Conservation (phyloP, 164 flowering plant species). For the Kingdonia uniflora region DNA sequence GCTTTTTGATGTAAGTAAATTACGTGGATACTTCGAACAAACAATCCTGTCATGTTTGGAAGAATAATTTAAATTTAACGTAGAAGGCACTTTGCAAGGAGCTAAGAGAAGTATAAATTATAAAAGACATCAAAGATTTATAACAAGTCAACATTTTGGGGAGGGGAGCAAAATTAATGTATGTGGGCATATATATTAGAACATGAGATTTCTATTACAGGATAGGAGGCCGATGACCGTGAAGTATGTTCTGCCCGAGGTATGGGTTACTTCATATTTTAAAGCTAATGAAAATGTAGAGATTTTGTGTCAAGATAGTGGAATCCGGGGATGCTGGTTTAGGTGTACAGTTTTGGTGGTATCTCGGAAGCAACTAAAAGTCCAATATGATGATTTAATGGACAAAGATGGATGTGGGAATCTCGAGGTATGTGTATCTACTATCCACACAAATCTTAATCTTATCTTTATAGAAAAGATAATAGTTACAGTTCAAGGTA, state of each 20-base stretch:
- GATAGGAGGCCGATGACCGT: slow-evolving; percentile 21
- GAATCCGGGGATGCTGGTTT: no score
- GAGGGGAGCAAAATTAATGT: slow-evolving; percentile 10
- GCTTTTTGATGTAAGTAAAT: no score
- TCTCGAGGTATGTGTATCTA: no score
- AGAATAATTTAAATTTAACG: slow-evolving; percentile 43
- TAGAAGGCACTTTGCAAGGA: slow-evolving; percentile 40
- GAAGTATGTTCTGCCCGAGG: slow-evolving; percentile 22
- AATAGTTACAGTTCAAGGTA: no score
- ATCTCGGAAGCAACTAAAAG: no score
- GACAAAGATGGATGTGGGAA: slow-evolving; percentile 65
- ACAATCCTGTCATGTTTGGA: slow-evolving; percentile 55
- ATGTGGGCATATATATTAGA: slow-evolving; percentile 19
- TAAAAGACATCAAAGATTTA: slow-evolving; percentile 28
- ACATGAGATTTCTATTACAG: slow-evolving; percentile 22
- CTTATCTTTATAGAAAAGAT: no score
- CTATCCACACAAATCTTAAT: no score
- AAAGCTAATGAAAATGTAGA: no score
- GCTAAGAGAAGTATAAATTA: slow-evolving; percentile 47
- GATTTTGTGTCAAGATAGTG: no score
- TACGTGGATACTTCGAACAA: slow-evolving; percentile 84
- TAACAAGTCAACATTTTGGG: slow-evolving; percentile 14
- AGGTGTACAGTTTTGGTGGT: no score
- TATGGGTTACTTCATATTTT: no score
- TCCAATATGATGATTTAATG: no score